phyloP scores from a whole-genome alignment of 2,329 filamentous ascomycete species.

The Colletotrichum gloeosporioides region DNA sequence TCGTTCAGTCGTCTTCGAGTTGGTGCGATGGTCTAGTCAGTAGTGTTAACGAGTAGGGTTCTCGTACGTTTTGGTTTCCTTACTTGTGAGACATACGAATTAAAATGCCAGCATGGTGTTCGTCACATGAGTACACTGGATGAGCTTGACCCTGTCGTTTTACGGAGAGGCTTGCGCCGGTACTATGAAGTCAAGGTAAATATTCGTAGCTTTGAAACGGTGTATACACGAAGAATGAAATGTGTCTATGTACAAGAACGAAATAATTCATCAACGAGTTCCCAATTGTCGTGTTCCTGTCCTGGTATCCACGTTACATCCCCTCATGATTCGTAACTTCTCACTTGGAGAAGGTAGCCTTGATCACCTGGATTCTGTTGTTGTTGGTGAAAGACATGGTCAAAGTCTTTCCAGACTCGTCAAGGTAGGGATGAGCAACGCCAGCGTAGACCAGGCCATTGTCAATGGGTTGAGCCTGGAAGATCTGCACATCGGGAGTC shows the following conservation, averaged over 20 bases:
- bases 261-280: neutral
- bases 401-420: constrained; percentile 37
- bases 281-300: neutral
- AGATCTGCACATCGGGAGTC: constrained; percentile 40
- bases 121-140: neutral
- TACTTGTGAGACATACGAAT: no score
- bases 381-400: constrained; percentile 45
- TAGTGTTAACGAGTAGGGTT: no score
- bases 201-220: neutral
- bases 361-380: constrained; percentile 42
- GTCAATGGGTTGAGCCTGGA: constrained; percentile 35
- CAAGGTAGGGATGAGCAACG: constrained; percentile 41
- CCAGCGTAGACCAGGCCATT: constrained; percentile 40
- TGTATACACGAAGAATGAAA: neutral
- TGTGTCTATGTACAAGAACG: neutral
- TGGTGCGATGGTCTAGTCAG: no score
- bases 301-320: neutral
- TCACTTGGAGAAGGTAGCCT: constrained; percentile 29
- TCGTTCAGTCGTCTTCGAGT: no score
- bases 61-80: no score
- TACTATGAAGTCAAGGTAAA: neutral
- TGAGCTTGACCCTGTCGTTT: neutral
- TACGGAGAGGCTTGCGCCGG: no score
- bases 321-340: neutral
- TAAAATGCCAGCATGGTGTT: no score